These are phyloP conservation scores for Aspergillus eucalypticola DNA, from an alignment of 2,329 filamentous ascomycete genomes.

Conservation along the genomic window DNA sequence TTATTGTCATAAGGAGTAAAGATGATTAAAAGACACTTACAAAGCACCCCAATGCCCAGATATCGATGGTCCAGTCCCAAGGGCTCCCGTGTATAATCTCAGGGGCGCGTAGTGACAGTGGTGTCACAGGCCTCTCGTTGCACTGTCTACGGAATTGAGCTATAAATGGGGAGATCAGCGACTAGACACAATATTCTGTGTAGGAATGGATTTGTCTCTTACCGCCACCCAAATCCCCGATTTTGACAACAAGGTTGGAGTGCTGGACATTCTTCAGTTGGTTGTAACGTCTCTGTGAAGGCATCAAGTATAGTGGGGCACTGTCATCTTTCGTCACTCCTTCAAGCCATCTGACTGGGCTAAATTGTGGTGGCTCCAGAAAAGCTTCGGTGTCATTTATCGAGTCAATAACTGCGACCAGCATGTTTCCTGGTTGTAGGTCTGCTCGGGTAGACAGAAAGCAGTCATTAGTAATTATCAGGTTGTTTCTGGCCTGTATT, in stretches of 20 bases:
- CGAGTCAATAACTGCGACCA: too few relatives aligned
- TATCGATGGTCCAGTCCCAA: constrained; percentile 22
- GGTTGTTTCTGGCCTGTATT: too few relatives aligned
- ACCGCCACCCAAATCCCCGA: constrained; percentile 28
- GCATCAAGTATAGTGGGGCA: constrained; percentile 22
- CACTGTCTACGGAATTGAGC: constrained; percentile 8
- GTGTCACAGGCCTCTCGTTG: constrained; percentile 16
- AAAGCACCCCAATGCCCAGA: constrained; percentile 26
- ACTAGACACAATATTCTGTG: neutral
- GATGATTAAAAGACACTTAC: constrained; percentile 18
- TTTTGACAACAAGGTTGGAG: constrained; percentile 19
- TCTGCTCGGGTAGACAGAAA: constrained; percentile 9
- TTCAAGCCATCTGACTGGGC: constrained; percentile 22
- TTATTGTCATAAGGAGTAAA: neutral
- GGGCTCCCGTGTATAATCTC: constrained; percentile 17
- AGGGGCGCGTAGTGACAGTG: constrained; percentile 20
- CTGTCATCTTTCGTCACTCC: constrained; percentile 18
- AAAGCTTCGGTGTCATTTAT: neutral
- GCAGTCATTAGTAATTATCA: too few relatives aligned
- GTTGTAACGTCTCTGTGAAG: constrained; percentile 19
- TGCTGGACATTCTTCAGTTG: constrained; percentile 16
- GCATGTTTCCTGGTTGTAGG: constrained; percentile 26
- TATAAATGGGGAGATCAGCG: neutral
- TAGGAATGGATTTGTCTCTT: constrained; percentile 2
- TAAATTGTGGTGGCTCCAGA: constrained; percentile 19